Evolutionary conservation across 1,284 basidiomycete species (phyloP), one percentile per base, ranked within the genome.

Genomic region (Rhizopogon parksii): DNA sequence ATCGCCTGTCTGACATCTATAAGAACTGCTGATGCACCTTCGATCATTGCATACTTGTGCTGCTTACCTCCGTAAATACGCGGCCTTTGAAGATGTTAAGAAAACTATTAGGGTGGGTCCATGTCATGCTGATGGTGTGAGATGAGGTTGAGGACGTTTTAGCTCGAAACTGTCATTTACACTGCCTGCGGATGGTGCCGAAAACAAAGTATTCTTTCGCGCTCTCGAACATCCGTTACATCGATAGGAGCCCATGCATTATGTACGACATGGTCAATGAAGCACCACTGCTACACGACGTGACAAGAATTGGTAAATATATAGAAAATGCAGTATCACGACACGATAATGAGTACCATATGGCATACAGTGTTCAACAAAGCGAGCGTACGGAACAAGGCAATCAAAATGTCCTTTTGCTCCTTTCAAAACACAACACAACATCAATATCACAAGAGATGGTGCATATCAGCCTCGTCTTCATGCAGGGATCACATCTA

Each of bases 121-220:
- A 3, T 43, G 30, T 43, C 5, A 8, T 5, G 6, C 12, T 32
- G 17, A 34, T 32, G 17, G 17, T 37, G 17, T 4, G 27, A 32
- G 12, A 43, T 12, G 4, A 8, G 30, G 7, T 6, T 43, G 12
- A 43, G 14, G 4, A 43, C 4, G 7, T 19, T 43, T 39, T 53
- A 87, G 85, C 61, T 84, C 2, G 80, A 85, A 53, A 89, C 86
- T 0, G 78, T 74, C 1, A 76, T 90, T 27, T 81, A 87, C 56
- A 80, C 81, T 0, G 65, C 77, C 2, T 90, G 87, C 53, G 78
- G 76, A 4, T 75, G 72, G 40, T 90, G 87, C 60, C 72, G 76
- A 12, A 88, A 85, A 58, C 74, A 84, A 2, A 66, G 78, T 1
- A 61, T 71, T 25, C 69, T 63, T 0, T 55, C 61, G 6, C 60